Percentiles rank a stretch among this genome's conserved stretches.
Conservation (phyloP, 2,329 filamentous ascomycete genomes). For the Bipolaris bicolor region DNA sequence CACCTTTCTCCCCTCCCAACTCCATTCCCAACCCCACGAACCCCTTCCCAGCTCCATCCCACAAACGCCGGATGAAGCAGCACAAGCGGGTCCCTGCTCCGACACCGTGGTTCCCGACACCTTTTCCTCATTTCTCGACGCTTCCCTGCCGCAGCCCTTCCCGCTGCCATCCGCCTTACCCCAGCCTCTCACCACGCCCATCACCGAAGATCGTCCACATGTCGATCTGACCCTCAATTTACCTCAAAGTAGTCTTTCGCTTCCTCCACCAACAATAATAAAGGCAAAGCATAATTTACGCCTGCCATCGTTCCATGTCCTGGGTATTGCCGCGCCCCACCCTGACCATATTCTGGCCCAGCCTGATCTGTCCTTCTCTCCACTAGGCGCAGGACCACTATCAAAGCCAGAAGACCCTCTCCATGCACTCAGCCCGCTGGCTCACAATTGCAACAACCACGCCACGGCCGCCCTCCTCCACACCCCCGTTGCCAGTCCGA, state of each 20-base stretch:
- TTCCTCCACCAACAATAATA: slow-evolving; percentile 38
- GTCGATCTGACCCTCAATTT: slow-evolving; percentile 34
- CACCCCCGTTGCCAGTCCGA: slow-evolving; percentile 23
- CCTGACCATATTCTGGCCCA: slow-evolving; percentile 47
- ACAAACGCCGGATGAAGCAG: slow-evolving; percentile 28
- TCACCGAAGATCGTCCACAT: slow-evolving; percentile 33
- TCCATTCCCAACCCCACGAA: neutral
- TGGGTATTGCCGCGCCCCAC: slow-evolving; percentile 58
- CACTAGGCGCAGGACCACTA: slow-evolving; percentile 45
- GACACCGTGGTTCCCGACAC: slow-evolving; percentile 20
- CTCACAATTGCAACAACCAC: slow-evolving; percentile 23
- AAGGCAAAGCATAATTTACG: slow-evolving; percentile 52
- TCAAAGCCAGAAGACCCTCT: slow-evolving; percentile 51
- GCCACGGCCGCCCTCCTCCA: slow-evolving; percentile 27
- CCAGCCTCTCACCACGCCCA: slow-evolving; percentile 33
- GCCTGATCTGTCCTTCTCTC: slow-evolving; percentile 35
- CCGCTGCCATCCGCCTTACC: slow-evolving; percentile 36
- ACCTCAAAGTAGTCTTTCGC: slow-evolving; percentile 37
- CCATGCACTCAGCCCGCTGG: slow-evolving; percentile 46
- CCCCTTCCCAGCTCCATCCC: slow-evolving; percentile 20
- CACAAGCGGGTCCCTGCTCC: slow-evolving; percentile 25
- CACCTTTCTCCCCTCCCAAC: slow-evolving; percentile 10
- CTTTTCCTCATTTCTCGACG: slow-evolving; percentile 35
- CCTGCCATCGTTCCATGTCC: slow-evolving; percentile 60
- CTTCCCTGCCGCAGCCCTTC: slow-evolving; percentile 37